Conservation (phyloP, 129 eudicot species). For the Artemisia argyi region DNA sequence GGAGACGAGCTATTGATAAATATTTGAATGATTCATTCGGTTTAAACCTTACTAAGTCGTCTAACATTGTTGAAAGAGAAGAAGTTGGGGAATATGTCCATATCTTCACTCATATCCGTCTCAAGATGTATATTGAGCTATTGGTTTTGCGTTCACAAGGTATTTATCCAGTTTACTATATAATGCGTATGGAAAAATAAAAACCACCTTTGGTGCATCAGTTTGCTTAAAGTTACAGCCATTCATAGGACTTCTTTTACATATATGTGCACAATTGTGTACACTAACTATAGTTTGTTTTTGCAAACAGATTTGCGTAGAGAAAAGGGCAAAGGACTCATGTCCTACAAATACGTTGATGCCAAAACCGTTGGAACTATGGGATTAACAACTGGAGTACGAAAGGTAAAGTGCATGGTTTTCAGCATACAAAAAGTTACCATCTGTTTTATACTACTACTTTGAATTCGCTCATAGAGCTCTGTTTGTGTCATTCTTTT, state of each 20-base stretch:
- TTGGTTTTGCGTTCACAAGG: constrained; percentile 69
- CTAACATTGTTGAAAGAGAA: constrained; percentile 54
- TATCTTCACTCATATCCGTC: constrained; percentile 85
- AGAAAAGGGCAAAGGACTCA: constrained; percentile 31
- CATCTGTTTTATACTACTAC: not conserved
- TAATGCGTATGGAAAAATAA: not conserved
- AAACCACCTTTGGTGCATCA: not conserved
- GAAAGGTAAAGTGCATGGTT: constrained; percentile 56
- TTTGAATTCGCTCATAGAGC: not conserved
- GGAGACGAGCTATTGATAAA: constrained; percentile 63
- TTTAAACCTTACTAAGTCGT: constrained; percentile 41
- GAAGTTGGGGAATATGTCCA: constrained; percentile 88
- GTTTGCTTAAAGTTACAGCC: not conserved
- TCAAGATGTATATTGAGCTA: constrained; percentile 83
- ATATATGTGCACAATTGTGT: not conserved
- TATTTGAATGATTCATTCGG: constrained; percentile 62
- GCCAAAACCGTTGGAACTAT: constrained; percentile 53
- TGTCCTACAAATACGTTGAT: constrained; percentile 63
- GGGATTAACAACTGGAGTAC: constrained; percentile 91
- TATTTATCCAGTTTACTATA: constrained; percentile 11
- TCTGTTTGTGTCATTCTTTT: not conserved
- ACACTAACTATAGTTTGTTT: not conserved
- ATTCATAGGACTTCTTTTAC: not conserved
- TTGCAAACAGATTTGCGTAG: constrained; percentile 25
- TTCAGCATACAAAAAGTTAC: not conserved